Conservation (phyloP, 495 filamentous ascomycete species). For the Rhizodiscina lignyota region DNA sequence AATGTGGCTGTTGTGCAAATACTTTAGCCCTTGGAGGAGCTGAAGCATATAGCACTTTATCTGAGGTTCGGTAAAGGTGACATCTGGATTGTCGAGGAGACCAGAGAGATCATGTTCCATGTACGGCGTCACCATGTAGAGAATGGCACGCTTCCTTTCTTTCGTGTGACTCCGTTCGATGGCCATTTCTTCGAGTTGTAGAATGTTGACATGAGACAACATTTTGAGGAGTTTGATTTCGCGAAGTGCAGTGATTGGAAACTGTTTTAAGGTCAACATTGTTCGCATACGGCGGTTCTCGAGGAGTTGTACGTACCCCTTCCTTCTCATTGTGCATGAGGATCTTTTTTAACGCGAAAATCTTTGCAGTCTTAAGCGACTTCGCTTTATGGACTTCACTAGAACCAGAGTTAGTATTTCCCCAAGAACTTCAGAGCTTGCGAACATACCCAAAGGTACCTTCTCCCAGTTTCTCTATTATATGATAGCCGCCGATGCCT, state of each 20-base stretch:
- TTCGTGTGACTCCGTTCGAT: constrained; percentile 49
- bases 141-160: constrained; percentile 66
- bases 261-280: constrained; percentile 12
- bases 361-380: constrained; percentile 49
- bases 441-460: constrained; percentile 80
- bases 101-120: constrained; percentile 98
- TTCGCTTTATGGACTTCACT: constrained; percentile 86
- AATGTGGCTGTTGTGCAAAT: constrained; percentile 80
- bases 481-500: constrained; percentile 72
- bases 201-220: constrained; percentile 73
- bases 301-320: constrained; percentile 19
- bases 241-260: constrained; percentile 62
- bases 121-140: constrained; percentile 98
- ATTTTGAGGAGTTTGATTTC: constrained; percentile 96
- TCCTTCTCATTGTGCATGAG: constrained; percentile 78
- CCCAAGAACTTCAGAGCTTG: constrained; percentile 4
- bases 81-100: constrained; percentile 82
- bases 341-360: constrained; percentile 90
- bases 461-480: constrained; percentile 84
- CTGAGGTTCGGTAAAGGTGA: constrained; percentile 70
- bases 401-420: constrained; percentile 5
- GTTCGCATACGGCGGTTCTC: not conserved
- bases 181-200: constrained; percentile 88
- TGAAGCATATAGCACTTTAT: constrained; percentile 98
- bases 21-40: constrained; percentile 73